These are phyloP conservation scores for Colletotrichum musicola DNA, from an alignment of 2,329 filamentous ascomycete genomes.

Conservation along the genomic window DNA sequence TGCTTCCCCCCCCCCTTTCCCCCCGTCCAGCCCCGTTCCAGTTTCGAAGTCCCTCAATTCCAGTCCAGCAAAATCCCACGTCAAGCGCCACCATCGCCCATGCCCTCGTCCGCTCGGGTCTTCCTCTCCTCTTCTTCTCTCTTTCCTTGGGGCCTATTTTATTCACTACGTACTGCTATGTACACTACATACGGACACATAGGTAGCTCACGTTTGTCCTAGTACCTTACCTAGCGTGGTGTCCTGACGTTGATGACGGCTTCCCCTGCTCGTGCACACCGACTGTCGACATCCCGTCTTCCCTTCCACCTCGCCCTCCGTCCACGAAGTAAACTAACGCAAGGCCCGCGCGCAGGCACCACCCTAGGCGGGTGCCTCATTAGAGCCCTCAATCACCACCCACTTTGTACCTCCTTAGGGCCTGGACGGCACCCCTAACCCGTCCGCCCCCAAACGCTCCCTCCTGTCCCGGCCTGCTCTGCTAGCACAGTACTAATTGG, in stretches of 20 bases:
- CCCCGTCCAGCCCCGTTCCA: constrained; percentile 20
- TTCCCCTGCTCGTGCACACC: constrained; percentile 7
- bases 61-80: constrained; percentile 30
- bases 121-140: too few species aligned
- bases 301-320: not conserved
- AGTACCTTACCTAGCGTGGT: not conserved
- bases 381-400: constrained; percentile 27
- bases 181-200: too few species aligned
- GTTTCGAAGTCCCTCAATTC: constrained; percentile 18
- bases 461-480: constrained; percentile 10
- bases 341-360: constrained; percentile 28
- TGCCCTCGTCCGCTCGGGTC: too few species aligned
- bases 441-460: constrained; percentile 8
- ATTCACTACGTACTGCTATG: too few species aligned
- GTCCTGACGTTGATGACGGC: constrained; percentile 9
- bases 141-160: too few species aligned
- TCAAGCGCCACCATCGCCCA: constrained; percentile 17
- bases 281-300: constrained; percentile 4
- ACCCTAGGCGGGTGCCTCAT: constrained; percentile 10
- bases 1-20: not conserved
- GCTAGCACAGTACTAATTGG: constrained; percentile 17
- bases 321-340: not conserved
- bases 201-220: not conserved
- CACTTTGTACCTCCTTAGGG: constrained; percentile 32
- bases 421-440: constrained; percentile 31